Evolutionary conservation across 257 asterid species (phyloP).

Genomic region (Salvia hispanica): DNA sequence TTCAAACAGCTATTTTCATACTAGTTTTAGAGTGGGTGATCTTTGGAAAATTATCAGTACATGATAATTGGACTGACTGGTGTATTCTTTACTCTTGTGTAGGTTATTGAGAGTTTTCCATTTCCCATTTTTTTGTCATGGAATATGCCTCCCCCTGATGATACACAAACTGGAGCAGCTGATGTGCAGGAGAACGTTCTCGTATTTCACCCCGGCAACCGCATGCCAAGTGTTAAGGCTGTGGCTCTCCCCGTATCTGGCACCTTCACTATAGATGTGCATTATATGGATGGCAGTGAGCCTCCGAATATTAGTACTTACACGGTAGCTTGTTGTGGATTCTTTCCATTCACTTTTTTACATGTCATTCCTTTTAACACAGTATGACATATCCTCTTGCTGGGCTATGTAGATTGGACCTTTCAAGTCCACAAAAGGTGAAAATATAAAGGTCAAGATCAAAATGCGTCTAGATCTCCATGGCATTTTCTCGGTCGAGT

Average conservation of each 20-base stretch:
- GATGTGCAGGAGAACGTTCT: conserved; percentile 72
- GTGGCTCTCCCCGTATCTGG: conserved; percentile 76
- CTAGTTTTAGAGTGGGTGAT: not conserved
- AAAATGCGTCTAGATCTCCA: conserved; percentile 77
- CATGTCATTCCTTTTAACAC: not conserved
- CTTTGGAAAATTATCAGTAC: not conserved
- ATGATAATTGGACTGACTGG: not conserved
- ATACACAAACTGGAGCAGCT: conserved; percentile 55
- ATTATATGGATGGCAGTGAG: conserved; percentile 71
- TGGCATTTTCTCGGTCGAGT: conserved; percentile 79
- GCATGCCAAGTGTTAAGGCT: conserved; percentile 86
- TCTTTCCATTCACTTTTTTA: not conserved
- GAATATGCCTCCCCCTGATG: conserved; percentile 63
- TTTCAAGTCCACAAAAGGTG: conserved; percentile 64
- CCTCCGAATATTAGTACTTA: conserved; percentile 75
- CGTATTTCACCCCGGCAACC: conserved; percentile 85
- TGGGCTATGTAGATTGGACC: conserved; percentile 68
- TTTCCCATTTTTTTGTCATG: conserved; percentile 78
- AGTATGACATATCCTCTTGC: not conserved
- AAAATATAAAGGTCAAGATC: conserved; percentile 68
- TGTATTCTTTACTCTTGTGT: not conserved
- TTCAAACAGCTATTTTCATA: not conserved
- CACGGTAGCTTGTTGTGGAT: conserved; percentile 52
- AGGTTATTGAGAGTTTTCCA: conserved; percentile 82
- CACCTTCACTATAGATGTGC: conserved; percentile 68